Conservation (phyloP, 164 flowering plant species). For the Vitis labrusca region DNA sequence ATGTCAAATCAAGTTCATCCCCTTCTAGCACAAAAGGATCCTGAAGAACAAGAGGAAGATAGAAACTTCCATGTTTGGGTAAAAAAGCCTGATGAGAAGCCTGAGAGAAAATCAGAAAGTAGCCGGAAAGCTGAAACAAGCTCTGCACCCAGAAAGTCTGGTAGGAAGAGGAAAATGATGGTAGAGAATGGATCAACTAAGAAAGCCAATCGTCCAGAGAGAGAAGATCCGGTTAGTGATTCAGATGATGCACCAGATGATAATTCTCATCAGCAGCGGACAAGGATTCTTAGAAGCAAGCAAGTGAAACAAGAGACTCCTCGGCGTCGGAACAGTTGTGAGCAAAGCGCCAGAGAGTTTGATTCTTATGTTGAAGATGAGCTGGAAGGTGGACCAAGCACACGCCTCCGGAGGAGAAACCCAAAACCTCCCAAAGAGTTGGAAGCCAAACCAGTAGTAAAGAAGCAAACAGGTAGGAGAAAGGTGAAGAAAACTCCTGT, state of each 20-base stretch:
- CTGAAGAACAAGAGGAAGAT: slow-evolving; percentile 33
- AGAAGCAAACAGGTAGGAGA: slow-evolving; percentile 36
- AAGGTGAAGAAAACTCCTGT: slow-evolving; percentile 32
- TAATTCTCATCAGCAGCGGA: slow-evolving; percentile 15
- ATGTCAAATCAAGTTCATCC: slow-evolving; percentile 96
- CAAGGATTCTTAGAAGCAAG: slow-evolving; percentile 29
- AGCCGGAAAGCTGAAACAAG: slow-evolving; percentile 15
- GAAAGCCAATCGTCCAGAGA: slow-evolving; percentile 33
- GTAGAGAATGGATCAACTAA: slow-evolving; percentile 28
- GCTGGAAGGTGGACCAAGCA: slow-evolving; percentile 71
- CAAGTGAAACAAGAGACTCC: slow-evolving; percentile 32
- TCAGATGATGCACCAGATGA: slow-evolving; percentile 31
- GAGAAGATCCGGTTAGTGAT: slow-evolving; percentile 14
- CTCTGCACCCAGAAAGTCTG: slow-evolving; percentile 28
- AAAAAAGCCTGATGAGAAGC: slow-evolving; percentile 34
- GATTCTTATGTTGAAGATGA: slow-evolving; percentile 38
- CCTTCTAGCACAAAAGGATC: slow-evolving; percentile 48
- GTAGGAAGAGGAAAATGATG: slow-evolving; percentile 51
- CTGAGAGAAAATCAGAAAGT: slow-evolving; percentile 28
- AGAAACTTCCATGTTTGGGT: slow-evolving; percentile 19
- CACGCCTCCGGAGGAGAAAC: slow-evolving; percentile 66
- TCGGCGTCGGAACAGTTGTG: slow-evolving; percentile 9
- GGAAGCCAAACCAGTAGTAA: slow-evolving; percentile 29
- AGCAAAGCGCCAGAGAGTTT: slow-evolving; percentile 17
- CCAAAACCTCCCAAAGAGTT: slow-evolving; percentile 29